These are phyloP conservation scores for Nectriaceae sp. DNA, from an alignment of 2,329 filamentous ascomycete genomes.

Conservation along the genomic window DNA sequence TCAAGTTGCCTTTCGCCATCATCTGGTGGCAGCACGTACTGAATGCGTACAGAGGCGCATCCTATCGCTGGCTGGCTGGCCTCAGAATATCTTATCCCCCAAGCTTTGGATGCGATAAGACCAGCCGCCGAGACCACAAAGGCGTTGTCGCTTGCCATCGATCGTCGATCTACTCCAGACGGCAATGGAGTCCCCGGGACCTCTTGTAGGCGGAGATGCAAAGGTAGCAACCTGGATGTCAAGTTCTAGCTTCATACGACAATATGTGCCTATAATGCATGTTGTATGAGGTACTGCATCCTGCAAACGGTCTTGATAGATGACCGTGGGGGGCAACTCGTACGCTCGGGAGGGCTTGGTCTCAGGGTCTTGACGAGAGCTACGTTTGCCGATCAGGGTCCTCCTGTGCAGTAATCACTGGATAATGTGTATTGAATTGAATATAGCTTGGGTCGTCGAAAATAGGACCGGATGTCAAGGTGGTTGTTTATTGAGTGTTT, in stretches of 20 bases:
- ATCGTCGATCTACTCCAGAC: background rate
- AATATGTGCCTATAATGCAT: too few relatives aligned
- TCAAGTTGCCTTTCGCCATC: too few relatives aligned
- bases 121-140: background rate
- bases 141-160: background rate
- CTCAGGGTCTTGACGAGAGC: conserved; percentile 1
- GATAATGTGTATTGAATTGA: background rate
- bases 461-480: background rate
- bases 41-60: background rate
- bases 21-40: background rate
- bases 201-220: too few relatives aligned
- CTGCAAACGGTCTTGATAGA: too few relatives aligned
- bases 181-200: background rate
- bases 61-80: too few relatives aligned
- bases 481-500: background rate
- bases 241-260: too few relatives aligned
- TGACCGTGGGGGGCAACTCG: too few relatives aligned
- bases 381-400: conserved; percentile 21
- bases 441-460: background rate
- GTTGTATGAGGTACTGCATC: too few relatives aligned
- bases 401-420: conserved; percentile 1
- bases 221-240: too few relatives aligned
- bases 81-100: too few relatives aligned
- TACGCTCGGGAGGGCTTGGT: too few relatives aligned
- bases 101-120: background rate